Conservation (phyloP, 2,329 filamentous ascomycete species). For the Ciborinia camelliae region DNA sequence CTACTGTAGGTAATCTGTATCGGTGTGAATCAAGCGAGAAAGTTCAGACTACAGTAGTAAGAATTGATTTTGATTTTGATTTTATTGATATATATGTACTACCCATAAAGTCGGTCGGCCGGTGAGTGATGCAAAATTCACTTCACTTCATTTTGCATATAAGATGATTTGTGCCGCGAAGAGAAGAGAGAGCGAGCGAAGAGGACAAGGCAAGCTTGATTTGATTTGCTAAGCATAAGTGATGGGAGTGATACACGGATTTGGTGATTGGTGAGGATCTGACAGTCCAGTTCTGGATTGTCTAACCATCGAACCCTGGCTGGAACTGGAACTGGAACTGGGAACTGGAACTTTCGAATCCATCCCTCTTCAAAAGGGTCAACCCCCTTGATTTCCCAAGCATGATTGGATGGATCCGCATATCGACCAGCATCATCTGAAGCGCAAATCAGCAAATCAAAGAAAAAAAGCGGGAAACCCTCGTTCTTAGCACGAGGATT, state of each 20-base stretch:
- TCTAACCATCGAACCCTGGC: too few species aligned
- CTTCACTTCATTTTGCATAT: neutral
- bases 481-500: neutral
- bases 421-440: neutral
- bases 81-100: too few species aligned
- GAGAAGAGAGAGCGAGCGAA: neutral
- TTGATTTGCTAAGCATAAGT: conserved; percentile 11
- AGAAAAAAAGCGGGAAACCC: neutral
- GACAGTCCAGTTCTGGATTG: neutral
- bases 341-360: too few species aligned
- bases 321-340: too few species aligned
- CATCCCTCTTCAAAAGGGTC: too few species aligned
- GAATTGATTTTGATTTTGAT: neutral
- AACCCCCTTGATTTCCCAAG: too few species aligned
- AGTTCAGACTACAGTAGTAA: neutral
- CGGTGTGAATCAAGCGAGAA: neutral
- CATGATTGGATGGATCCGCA: neutral
- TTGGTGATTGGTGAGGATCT: neutral
- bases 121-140: too few species aligned
- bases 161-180: too few species aligned
- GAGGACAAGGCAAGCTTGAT: neutral
- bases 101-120: neutral
- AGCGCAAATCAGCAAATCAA: neutral
- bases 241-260: too few species aligned
- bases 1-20: neutral